Percentiles rank a stretch among this genome's conserved stretches.
phyloP scores from a whole-genome alignment of 2,329 filamentous ascomycete genomes.

The Xylaria polymorpha region DNA sequence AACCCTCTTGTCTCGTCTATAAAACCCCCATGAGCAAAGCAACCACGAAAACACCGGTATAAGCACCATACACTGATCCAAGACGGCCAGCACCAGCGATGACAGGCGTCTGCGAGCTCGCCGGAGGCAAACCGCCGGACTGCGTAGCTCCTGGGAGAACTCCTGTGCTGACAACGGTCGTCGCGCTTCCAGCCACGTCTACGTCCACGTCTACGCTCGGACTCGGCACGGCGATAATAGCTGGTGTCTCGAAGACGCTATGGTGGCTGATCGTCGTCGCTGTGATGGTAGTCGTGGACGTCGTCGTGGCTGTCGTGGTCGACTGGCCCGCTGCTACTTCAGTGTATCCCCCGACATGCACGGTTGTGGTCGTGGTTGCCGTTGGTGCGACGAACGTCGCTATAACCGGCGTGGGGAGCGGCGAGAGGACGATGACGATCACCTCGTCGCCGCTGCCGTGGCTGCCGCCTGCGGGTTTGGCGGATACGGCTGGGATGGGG shows the following conservation, averaged over 20 bases:
- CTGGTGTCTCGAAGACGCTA: background rate
- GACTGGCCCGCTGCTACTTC: background rate
- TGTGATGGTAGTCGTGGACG: slow-evolving; percentile 5
- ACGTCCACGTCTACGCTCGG: background rate
- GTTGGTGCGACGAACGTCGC: slow-evolving; percentile 22
- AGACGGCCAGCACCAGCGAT: slow-evolving; percentile 19
- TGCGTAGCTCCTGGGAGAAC: slow-evolving; percentile 13
- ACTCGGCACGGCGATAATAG: background rate
- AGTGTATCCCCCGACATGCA: background rate
- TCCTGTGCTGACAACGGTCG: slow-evolving; percentile 14
- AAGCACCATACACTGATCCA: background rate
- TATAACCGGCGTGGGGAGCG: slow-evolving; percentile 22
- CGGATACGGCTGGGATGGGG: background rate
- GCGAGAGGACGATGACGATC: slow-evolving; percentile 18
- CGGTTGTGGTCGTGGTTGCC: background rate
- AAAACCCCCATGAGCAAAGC: slow-evolving; percentile 5
- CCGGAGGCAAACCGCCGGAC: background rate
- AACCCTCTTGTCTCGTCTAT: slow-evolving; percentile 4
- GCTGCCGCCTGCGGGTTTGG: background rate
- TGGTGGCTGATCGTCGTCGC: background rate
- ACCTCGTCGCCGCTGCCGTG: background rate
- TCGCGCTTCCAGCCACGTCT: background rate
- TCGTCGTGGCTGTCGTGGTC: slow-evolving; percentile 22
- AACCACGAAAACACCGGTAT: background rate
- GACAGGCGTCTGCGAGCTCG: slow-evolving; percentile 4